Conservation (phyloP, 2,329 filamentous ascomycete genomes). For the Zopfia rhizophila region DNA sequence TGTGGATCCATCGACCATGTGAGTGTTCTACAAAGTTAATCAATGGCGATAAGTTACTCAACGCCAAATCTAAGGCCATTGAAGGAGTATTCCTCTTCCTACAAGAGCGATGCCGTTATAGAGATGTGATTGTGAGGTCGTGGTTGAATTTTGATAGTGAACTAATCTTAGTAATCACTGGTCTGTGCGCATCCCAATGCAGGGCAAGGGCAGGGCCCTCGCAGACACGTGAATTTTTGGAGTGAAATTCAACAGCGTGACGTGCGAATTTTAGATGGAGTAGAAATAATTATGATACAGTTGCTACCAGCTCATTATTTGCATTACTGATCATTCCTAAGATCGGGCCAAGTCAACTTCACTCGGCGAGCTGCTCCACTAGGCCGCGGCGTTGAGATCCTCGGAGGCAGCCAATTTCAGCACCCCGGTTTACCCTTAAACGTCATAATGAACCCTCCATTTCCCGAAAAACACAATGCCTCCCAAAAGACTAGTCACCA, state of each 20-base stretch:
- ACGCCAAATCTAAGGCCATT: too few relatives aligned
- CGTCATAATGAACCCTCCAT: conserved; percentile 41
- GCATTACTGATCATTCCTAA: conserved; percentile 1
- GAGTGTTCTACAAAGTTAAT: too few relatives aligned
- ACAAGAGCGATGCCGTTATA: neutral
- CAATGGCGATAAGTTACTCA: too few relatives aligned
- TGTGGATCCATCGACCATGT: too few relatives aligned
- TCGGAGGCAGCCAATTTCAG: conserved; percentile 1
- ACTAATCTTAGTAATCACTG: conserved; percentile 4
- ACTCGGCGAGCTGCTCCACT: too few relatives aligned
- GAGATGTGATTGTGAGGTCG: neutral
- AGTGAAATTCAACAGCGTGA: too few relatives aligned
- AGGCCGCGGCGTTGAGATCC: too few relatives aligned
- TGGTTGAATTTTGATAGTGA: too few relatives aligned
- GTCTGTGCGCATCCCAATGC: neutral
- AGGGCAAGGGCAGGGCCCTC: too few relatives aligned
- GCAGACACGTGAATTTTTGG: too few relatives aligned
- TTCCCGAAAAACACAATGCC: conserved; percentile 7
- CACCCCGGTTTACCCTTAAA: conserved; percentile 5
- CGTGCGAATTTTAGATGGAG: conserved; percentile 5
- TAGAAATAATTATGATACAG: conserved; percentile 24
- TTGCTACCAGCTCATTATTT: conserved; percentile 11
- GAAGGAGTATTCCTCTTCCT: neutral
- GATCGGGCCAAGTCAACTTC: too few relatives aligned
- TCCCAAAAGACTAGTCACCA: conserved; percentile 19